Evolutionary conservation across 2,329 filamentous ascomycete species (phyloP), one percentile per base, ranked within the genome.

Genomic region (Monosporascus sp.): DNA sequence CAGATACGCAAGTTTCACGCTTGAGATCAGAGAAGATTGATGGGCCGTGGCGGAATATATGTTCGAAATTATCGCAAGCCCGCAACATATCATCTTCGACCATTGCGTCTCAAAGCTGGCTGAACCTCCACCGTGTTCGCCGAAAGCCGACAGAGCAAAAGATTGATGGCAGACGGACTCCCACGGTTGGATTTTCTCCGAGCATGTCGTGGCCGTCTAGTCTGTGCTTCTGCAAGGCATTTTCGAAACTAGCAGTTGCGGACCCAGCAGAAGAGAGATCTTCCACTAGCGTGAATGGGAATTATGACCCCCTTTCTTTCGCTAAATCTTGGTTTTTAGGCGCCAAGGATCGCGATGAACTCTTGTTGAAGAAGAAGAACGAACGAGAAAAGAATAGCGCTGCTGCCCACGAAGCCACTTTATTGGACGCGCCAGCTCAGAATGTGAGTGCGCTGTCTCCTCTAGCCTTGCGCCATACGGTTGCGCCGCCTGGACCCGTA

Each of bases 141-240:
- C 72, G 72, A 22, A 78, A 72, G 56, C 66, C 70, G 9, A 67
- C 69, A 48, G 77, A 80, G 40, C 61, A 67, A 19, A 75, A 71
- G 37, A 57, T 61, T 24, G 75, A 82, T 52, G 66, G 70, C 5
- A 79, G 73, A 55, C 65, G 70, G 43, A 69, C 71, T 3, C 70
- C 73, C 2, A 57, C 68, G 37, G 54, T 64, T n/a, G 67, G 64
- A 9, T 57, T 70, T 3, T 65, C 69, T 3, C 66, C 73, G 5
- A 74, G 71, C 7, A 73, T 83, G 24, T 73, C 77, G 11, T 84
- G 81, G 81, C 82, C 81, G 41, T 73, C 77, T 2, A 70, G 70
- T 19, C 72, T 83, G 1, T 82, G 80, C 59, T 81, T 81, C 53
- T 76, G 77, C 50, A 79, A 77, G 56, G 73, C 72, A 49, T 66